Evolutionary conservation across 768 basidiomycete genomes (phyloP).

Genomic region (Hortiboletus flavorubellus): DNA sequence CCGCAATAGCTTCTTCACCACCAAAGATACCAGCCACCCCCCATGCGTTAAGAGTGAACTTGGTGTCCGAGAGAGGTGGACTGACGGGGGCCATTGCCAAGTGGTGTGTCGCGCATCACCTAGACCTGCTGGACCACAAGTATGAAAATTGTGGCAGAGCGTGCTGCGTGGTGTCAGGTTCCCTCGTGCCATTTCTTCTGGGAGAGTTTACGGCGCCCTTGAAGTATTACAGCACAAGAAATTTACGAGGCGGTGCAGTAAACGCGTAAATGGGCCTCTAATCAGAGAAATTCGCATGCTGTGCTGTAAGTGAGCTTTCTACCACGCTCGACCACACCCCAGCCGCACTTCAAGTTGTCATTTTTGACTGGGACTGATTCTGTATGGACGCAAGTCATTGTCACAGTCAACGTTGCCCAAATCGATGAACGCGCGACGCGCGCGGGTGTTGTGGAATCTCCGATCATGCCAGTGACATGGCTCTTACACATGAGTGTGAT

Average conservation of each 20-base stretch:
- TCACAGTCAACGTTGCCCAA: constrained; percentile 2
- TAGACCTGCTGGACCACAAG: neutral
- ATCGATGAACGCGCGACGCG: constrained; percentile 21
- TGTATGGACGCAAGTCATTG: neutral
- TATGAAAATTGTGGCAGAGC: neutral
- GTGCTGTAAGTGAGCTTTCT: no score
- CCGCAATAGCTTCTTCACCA: constrained; percentile 31
- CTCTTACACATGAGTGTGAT: neutral
- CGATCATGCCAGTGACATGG: neutral
- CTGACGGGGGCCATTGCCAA: constrained; percentile 13
- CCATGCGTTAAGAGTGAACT: constrained; percentile 25
- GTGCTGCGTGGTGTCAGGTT: neutral
- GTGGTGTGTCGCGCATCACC: neutral
- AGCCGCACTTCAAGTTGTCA: no score
- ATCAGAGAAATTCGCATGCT: no score
- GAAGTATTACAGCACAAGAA: no score
- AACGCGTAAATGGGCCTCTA: no score
- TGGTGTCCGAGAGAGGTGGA: constrained; percentile 3
- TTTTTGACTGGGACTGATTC: no score
- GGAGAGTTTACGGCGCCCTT: no score
- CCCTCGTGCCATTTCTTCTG: neutral
- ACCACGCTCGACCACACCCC: no score
- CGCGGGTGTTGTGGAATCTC: neutral
- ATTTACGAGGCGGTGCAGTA: no score
- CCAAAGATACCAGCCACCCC: constrained; percentile 35